Evolutionary conservation across 192 early-diverging fungal genomes (phyloP), one percentile per base, ranked within the genome.

Genomic region (Rhizoclosmatium globosum): DNA sequence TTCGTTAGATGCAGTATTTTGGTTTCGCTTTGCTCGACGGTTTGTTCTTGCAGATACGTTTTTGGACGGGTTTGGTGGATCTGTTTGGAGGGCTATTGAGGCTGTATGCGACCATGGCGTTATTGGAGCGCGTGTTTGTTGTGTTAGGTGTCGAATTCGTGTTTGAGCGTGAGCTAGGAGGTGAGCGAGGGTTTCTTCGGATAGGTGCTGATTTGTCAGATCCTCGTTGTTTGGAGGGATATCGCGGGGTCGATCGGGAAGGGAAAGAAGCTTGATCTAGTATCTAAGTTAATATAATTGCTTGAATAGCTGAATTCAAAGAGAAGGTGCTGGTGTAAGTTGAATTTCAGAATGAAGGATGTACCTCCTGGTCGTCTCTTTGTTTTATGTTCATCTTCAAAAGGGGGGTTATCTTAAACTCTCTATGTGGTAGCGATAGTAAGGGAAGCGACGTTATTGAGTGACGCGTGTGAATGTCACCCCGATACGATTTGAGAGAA

Each of bases 91-190:
- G 42, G n/a, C 42, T 7, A 48, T 62, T 2, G 13, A 38, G 15
- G 42, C 17, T n/a, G 56, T 59, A 23, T 43, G 23, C 0, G 31
- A 31, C 31, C 31, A 31, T 44, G 72, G 58, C 42, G 9, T 41
- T 62, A 39, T n/a, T 39, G 72, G 42, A 9, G n/a, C 44, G 9
- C 38, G 42, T 38, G 39, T 19, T 9, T 31, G 69, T 7, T 56
- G 4, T 17, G 21, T 45, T 9, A 64, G 39, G n/a, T 62, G 72
- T 19, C 72, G 72, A 11, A 74, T 64, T 64, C 72, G 6, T 4
- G 72, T 74, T 62, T 74, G 72, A 19, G 72, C 72, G 15, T 74
- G 72, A 1, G 45, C 38, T 1, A 74, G 72, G n/a, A 60, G 45
- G 72, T 64, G 44, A 43, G 58, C 43, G 3, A 74, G 59, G 19